Evolutionary conservation across 2,329 filamentous ascomycete species (phyloP), one percentile per base, ranked within the genome.

Genomic region (Scopulariopsis brevicaulis): DNA sequence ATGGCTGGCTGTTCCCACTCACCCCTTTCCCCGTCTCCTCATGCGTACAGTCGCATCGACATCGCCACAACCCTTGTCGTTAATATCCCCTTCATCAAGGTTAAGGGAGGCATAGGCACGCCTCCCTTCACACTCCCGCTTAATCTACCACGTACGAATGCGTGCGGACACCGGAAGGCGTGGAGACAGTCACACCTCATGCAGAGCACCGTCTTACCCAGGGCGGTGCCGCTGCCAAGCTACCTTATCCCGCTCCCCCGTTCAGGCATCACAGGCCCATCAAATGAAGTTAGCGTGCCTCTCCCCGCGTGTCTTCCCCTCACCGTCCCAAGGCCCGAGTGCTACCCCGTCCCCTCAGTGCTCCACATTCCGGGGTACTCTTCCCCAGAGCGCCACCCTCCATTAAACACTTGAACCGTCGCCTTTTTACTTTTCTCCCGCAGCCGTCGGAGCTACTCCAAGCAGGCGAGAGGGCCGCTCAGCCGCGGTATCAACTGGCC

Each of bases 221-320:
- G 14, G 24, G 20, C 55, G 20, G 48, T 57, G 48, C 55, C 37
- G 48, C 10, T 18, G 34, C 24, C 34, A 37, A 53, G n/a, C 55
- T 57, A 57, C 55, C 55, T 57, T 57, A 57, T 57, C 53, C 52
- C 34, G 55, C 32, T 48, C 48, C 32, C 15, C 40, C 15, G 40
- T n/a, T n/a, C 40, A 46, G 40, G 5, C 40, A 46, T n/a, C n/a
- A 22, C 22, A 35, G 28, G 20, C 40, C 48, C 18, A 24, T 56
- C 55, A 43, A 35, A 24, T 35, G n/a, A 32, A 22, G n/a, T 25
- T 52, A 28, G 46, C 28, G 25, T 28, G 25, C n/a, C 22, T 22
- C 8, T n/a, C 8, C 12, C 22, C 5, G 11, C 12, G 8, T 20
- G 18, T 20, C 46, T 24, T 50, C 46, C 40, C 43, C n/a, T 22